A percentile compares a stretch with the other conserved stretches of the same genome.
These are phyloP conservation scores for Baorangia bicolor DNA, from an alignment of 768 basidiomycete genomes.

Conservation along the genomic window DNA sequence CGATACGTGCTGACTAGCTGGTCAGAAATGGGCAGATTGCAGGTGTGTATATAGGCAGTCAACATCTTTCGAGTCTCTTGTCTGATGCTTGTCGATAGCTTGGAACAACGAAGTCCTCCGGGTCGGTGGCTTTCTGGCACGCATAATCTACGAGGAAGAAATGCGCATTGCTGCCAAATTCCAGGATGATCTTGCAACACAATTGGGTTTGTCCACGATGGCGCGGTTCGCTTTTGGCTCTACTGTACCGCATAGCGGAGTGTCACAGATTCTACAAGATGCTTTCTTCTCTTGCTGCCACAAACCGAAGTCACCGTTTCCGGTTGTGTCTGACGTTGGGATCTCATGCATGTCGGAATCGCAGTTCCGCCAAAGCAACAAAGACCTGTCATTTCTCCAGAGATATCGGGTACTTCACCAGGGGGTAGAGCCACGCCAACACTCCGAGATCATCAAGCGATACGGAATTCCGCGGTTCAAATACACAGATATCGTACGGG, in stretches of 20 bases:
- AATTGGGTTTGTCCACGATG: slow-evolving; percentile 62
- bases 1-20: background rate
- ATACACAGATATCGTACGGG: slow-evolving; percentile 6
- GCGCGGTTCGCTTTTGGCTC: slow-evolving; percentile 73
- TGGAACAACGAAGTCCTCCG: slow-evolving; percentile 91
- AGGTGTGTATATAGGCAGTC: slow-evolving; percentile 39
- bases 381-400: slow-evolving; percentile 7
- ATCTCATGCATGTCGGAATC: background rate
- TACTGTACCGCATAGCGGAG: slow-evolving; percentile 28
- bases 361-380: slow-evolving; percentile 5
- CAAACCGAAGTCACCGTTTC: slow-evolving; percentile 2
- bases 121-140: slow-evolving; percentile 77
- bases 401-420: slow-evolving; percentile 4
- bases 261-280: slow-evolving; percentile 12
- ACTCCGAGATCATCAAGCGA: slow-evolving; percentile 1
- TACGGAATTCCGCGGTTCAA: slow-evolving; percentile 6
- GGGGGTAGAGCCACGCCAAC: background rate
- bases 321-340: slow-evolving; percentile 12
- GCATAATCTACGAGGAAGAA: slow-evolving; percentile 83
- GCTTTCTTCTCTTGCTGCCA: slow-evolving; percentile 14
- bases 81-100: slow-evolving; percentile 38
- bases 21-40: slow-evolving; percentile 81
- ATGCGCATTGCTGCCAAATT: slow-evolving; percentile 32
- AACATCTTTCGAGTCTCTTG: background rate
- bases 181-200: background rate